Evolutionary conservation across 257 asterid species (phyloP).

Genomic region (Penstemon eatonii): DNA sequence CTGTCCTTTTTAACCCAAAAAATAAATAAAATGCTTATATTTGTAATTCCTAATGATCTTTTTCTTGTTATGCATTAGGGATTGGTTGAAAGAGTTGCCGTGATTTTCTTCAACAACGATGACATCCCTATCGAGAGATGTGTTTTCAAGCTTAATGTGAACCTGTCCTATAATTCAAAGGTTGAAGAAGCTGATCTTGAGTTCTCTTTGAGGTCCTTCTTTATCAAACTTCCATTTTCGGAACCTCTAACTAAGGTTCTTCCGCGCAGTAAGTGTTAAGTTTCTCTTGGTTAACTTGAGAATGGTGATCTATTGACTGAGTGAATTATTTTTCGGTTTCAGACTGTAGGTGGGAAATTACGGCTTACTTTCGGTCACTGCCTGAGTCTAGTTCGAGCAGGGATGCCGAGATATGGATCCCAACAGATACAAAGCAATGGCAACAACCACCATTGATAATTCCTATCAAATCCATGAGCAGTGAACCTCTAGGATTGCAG

Average conservation of each 20-base stretch:
- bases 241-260: conserved; percentile 65
- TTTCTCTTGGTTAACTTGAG: background rate
- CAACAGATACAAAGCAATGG: conserved; percentile 84
- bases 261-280: conserved; percentile 52
- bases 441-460: conserved; percentile 68
- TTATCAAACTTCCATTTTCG: conserved; percentile 76
- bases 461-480: conserved; percentile 85
- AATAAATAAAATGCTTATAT: background rate
- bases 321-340: background rate
- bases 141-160: conserved; percentile 73
- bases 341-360: conserved; percentile 97
- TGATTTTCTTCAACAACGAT: conserved; percentile 56
- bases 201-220: conserved; percentile 78
- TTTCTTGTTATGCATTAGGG: conserved; percentile 46
- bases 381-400: conserved; percentile 60
- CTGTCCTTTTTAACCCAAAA: background rate
- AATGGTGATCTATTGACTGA: background rate
- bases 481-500: conserved; percentile 83
- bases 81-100: conserved; percentile 84
- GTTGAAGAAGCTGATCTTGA: conserved; percentile 70
- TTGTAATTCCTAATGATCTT: background rate
- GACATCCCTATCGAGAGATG: conserved; percentile 75
- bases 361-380: conserved; percentile 63
- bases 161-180: conserved; percentile 55
- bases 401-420: conserved; percentile 74